Evolutionary conservation across 2,329 filamentous ascomycete species (phyloP).

Genomic region (Corniculantispora saksenae): DNA sequence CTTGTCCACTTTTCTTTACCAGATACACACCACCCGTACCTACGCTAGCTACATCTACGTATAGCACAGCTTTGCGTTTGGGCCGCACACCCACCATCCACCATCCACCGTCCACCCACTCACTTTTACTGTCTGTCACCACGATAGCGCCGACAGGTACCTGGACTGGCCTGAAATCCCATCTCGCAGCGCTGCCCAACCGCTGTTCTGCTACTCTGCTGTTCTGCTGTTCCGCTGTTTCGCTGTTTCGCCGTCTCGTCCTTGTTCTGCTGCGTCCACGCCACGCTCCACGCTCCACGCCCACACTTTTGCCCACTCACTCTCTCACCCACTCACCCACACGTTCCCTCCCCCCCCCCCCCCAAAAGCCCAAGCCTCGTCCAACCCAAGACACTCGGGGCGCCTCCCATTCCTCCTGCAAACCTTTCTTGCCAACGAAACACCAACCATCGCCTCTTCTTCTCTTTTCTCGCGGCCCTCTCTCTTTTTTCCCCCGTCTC

Average conservation of each 20-base stretch:
- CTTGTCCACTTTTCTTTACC: not conserved
- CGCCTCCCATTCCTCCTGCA: slow-evolving; percentile 17
- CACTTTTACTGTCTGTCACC: too few species aligned
- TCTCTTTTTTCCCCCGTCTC: not conserved
- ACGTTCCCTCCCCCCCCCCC: not conserved
- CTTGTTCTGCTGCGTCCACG: slow-evolving; percentile 1
- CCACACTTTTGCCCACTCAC: not conserved
- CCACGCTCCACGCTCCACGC: too few species aligned
- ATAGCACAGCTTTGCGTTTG: not conserved
- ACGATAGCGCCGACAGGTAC: not conserved
- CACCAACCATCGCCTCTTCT: slow-evolving; percentile 12
- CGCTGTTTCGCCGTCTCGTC: too few species aligned
- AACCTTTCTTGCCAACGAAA: slow-evolving; percentile 2
- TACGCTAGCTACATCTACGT: not conserved
- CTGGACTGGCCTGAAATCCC: too few species aligned
- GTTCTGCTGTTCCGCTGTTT: too few species aligned
- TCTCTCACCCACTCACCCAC: not conserved
- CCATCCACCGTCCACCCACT: too few species aligned
- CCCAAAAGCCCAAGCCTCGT: slow-evolving; percentile 5
- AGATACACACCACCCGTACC: too few species aligned
- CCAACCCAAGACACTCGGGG: slow-evolving; percentile 1
- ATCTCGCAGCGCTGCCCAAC: too few species aligned
- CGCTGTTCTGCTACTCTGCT: too few species aligned
- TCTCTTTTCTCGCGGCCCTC: slow-evolving; percentile 5
- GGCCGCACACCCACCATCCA: not conserved